These are phyloP conservation scores for Penicillium corylophilum DNA, from an alignment of 2,329 filamentous ascomycete species.

Conservation along the genomic window DNA sequence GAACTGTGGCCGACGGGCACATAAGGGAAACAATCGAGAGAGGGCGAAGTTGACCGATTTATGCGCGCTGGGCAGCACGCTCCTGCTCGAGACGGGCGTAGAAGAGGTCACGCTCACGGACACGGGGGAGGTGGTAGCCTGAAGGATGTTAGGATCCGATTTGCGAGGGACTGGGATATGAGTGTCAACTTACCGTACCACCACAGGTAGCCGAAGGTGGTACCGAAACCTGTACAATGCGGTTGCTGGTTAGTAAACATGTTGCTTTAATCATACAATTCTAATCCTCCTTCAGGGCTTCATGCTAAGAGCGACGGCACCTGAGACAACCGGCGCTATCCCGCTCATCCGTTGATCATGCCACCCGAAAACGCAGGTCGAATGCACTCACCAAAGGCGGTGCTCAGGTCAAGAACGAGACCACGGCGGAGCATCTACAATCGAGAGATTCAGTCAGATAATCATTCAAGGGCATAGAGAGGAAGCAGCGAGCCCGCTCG, in stretches of 20 bases:
- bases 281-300: not conserved
- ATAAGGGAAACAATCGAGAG: constrained; percentile 11
- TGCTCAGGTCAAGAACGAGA: constrained; percentile 65
- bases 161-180: not conserved
- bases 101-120: constrained; percentile 62
- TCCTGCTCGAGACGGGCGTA: constrained; percentile 65
- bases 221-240: constrained; percentile 55
- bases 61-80: constrained; percentile 47
- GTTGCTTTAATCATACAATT: not conserved
- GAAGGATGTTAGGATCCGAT: not conserved
- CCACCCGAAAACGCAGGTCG: constrained; percentile 9
- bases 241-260: constrained; percentile 15
- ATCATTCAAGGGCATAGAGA: not conserved
- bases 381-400: constrained; percentile 60
- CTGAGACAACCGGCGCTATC: not conserved
- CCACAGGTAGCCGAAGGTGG: constrained; percentile 63
- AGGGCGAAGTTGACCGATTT: constrained; percentile 20
- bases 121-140: constrained; percentile 65
- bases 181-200: constrained; percentile 59
- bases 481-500: constrained; percentile 16
- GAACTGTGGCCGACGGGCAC: constrained; percentile 19
- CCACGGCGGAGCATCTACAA: constrained; percentile 64
- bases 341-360: constrained; percentile 17
- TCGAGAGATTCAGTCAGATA: constrained; percentile 14
- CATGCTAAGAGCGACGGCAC: not conserved